phyloP scores from a whole-genome alignment of 2,329 filamentous ascomycete species.

The Calonectria leucothoes region DNA sequence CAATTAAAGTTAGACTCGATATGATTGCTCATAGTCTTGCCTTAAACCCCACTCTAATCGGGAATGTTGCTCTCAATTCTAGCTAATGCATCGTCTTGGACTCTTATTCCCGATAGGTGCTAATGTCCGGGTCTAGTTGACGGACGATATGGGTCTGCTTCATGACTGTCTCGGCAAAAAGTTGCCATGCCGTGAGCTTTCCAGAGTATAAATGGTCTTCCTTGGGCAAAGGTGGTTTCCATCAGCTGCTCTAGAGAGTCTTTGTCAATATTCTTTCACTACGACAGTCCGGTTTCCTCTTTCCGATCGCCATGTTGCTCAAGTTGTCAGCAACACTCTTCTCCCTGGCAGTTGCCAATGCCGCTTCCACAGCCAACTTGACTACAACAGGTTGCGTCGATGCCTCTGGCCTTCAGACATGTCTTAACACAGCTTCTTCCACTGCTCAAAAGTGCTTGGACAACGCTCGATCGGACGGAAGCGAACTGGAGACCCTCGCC shows the following conservation, averaged over 20 bases:
- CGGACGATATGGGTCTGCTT: background rate
- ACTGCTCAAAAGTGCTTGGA: conserved; percentile 24
- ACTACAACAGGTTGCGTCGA: conserved; percentile 34
- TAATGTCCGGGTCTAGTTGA: background rate
- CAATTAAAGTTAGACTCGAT: background rate
- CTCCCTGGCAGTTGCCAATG: conserved; percentile 2
- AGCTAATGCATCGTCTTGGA: background rate
- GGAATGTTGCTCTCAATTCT: background rate
- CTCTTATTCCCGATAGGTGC: conserved; percentile 5
- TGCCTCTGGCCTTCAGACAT: conserved; percentile 32
- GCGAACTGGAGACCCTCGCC: conserved; percentile 27
- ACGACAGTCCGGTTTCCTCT: background rate
- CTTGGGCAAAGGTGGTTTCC: background rate
- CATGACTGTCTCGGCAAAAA: background rate
- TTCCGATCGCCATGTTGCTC: background rate
- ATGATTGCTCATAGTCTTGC: background rate
- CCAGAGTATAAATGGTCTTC: background rate
- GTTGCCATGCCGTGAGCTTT: background rate
- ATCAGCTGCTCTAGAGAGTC: background rate
- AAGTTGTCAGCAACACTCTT: background rate
- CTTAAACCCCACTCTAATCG: conserved; percentile 4
- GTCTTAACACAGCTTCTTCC: conserved; percentile 23
- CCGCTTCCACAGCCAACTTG: background rate
- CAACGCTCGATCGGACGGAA: conserved; percentile 27
- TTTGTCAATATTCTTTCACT: background rate